These are phyloP conservation scores for Asterella californica DNA, from an alignment of 225 moss, liverwort and hornwort genomes.

Conservation along the genomic window DNA sequence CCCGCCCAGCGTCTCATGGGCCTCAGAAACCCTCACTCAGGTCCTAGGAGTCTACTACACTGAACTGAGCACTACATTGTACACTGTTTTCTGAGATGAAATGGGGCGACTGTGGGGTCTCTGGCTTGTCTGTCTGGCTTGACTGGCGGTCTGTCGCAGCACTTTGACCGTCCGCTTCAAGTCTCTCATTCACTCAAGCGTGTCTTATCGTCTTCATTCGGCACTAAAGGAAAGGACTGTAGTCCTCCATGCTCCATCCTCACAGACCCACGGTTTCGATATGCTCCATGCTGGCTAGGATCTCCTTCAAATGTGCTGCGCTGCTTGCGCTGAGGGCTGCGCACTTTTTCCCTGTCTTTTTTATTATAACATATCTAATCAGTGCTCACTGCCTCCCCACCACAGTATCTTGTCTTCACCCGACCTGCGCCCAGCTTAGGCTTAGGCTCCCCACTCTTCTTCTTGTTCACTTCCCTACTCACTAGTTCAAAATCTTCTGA, in stretches of 20 bases:
- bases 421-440: not conserved
- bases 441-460: not conserved
- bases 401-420: constrained; percentile 8
- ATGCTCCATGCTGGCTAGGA: not conserved
- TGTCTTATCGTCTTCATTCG: constrained; percentile 13
- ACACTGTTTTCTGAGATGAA: constrained; percentile 1
- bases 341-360: not conserved
- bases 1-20: not conserved
- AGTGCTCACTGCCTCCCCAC: not conserved
- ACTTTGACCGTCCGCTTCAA: constrained; percentile 15
- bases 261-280: not conserved
- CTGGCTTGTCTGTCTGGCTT: not conserved
- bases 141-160: constrained; percentile 7
- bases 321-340: not conserved
- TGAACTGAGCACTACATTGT: not conserved
- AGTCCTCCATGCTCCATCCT: not conserved
- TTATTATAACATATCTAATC: constrained; percentile 6
- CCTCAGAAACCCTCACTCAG: too few species aligned
- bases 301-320: not conserved
- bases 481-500: constrained; percentile 8
- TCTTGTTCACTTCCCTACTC: not conserved
- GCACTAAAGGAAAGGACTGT: constrained; percentile 13
- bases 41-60: not conserved
- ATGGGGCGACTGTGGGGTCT: not conserved
- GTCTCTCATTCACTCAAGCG: constrained; percentile 12